A percentile compares a stretch with the other conserved stretches of the same genome.
Evolutionary conservation across 805 yeast species (phyloP).

Genomic region (Candida sithepensis): DNA sequence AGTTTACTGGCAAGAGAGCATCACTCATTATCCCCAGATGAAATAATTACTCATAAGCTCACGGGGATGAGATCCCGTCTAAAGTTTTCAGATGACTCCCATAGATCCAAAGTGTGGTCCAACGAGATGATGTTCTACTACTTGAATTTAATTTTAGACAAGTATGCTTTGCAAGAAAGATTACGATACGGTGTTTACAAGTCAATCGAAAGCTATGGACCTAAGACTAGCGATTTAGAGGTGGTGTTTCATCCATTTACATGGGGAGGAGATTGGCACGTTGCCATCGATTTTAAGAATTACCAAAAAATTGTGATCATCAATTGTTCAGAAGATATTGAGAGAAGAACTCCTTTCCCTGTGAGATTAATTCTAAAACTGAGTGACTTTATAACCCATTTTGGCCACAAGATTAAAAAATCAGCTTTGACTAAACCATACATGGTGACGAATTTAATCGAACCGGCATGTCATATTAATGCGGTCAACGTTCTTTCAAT

Average conservation of each 20-base stretch:
- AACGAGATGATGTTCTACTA: slow-evolving; percentile 29
- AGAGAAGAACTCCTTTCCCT: slow-evolving; percentile 15
- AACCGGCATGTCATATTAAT: slow-evolving; percentile 23
- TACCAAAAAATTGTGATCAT: slow-evolving; percentile 24
- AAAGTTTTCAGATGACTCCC: slow-evolving; percentile 28
- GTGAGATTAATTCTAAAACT: slow-evolving; percentile 22
- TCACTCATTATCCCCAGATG: slow-evolving; percentile 24
- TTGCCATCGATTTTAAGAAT: slow-evolving; percentile 28
- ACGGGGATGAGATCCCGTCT: slow-evolving; percentile 27
- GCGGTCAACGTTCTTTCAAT: slow-evolving; percentile 28
- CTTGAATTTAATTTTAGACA: slow-evolving; percentile 26
- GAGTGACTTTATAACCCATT: slow-evolving; percentile 25
- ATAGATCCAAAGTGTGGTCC: slow-evolving; percentile 25
- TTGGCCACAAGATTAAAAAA: slow-evolving; percentile 27
- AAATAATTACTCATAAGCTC: slow-evolving; percentile 18
- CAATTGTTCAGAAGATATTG: slow-evolving; percentile 22
- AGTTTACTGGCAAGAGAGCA: slow-evolving; percentile 23
- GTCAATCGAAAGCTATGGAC: slow-evolving; percentile 25
- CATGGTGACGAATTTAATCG: slow-evolving; percentile 19
- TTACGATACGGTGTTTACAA: slow-evolving; percentile 21
- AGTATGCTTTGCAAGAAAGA: slow-evolving; percentile 11
- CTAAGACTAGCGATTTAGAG: slow-evolving; percentile 17
- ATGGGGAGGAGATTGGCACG: slow-evolving; percentile 32
- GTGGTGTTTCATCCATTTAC: slow-evolving; percentile 30
- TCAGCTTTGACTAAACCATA: slow-evolving; percentile 27